A percentile compares a stretch with the other conserved stretches of the same genome.
These are phyloP conservation scores for Pichia norvegensis DNA, from an alignment of 1,139 yeast species.

Conservation along the genomic window DNA sequence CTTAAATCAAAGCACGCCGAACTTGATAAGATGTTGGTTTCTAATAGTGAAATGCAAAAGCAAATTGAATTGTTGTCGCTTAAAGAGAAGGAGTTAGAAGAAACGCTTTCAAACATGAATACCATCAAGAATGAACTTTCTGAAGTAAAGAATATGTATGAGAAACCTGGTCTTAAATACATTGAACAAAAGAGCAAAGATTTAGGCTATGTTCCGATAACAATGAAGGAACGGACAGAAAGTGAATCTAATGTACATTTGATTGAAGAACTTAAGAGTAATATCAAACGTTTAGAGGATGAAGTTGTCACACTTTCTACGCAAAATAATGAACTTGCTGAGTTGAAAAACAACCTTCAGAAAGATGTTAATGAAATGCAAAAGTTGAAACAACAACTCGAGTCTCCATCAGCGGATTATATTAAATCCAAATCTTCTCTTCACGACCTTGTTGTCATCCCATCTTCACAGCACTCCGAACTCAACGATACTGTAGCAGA, in stretches of 20 bases:
- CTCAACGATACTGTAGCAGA: neutral
- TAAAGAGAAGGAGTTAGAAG: conserved; percentile 5
- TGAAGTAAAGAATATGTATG: conserved; percentile 4
- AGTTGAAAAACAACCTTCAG: conserved; percentile 1
- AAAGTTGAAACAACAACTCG: conserved; percentile 2
- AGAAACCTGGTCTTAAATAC: conserved; percentile 28
- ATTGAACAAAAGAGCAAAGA: conserved; percentile 26
- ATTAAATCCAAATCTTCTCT: conserved; percentile 10
- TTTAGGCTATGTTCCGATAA: conserved; percentile 22
- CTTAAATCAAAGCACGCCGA: conserved; percentile 5
- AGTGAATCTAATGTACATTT: conserved; percentile 1
- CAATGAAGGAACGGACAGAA: conserved; percentile 17
- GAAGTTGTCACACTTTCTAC: conserved; percentile 3
- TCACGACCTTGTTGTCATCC: conserved; percentile 17
- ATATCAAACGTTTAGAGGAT: conserved; percentile 1
- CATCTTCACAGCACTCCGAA: conserved; percentile 20
- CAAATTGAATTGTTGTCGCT: neutral
- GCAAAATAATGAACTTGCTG: conserved; percentile 5
- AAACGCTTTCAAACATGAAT: conserved; percentile 1
- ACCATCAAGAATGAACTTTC: conserved; percentile 9
- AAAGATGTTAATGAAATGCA: conserved; percentile 1
- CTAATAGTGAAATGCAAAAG: conserved; percentile 2
- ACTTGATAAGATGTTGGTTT: neutral
- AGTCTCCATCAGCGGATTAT: conserved; percentile 21
- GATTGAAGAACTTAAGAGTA: conserved; percentile 11